Evolutionary conservation across 2,329 filamentous ascomycete species (phyloP).

Genomic region (Xylariaceae sp.): DNA sequence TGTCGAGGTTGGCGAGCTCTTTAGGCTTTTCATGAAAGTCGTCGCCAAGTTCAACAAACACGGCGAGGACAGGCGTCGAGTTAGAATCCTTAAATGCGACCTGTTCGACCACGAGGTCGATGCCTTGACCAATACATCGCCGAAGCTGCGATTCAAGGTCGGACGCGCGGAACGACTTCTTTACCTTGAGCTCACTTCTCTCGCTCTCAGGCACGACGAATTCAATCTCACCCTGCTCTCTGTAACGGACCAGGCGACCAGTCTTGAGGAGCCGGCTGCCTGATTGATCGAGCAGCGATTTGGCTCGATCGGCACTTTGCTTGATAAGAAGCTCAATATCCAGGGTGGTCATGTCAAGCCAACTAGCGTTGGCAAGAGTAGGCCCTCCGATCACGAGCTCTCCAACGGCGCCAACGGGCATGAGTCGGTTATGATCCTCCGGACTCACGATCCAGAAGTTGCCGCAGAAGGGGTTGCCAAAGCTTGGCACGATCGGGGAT

Average conservation of each 20-base stretch:
- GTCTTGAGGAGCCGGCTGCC: conserved; percentile 42
- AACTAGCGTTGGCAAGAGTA: conserved; percentile 41
- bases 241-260: conserved; percentile 47
- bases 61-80: conserved; percentile 39
- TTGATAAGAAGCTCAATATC: conserved; percentile 27
- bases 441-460: conserved; percentile 52
- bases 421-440: conserved; percentile 46
- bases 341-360: conserved; percentile 34
- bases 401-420: conserved; percentile 52
- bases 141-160: conserved; percentile 47
- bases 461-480: conserved; percentile 46
- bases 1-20: conserved; percentile 37
- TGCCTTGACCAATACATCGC: conserved; percentile 42
- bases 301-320: conserved; percentile 21
- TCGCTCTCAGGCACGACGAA: conserved; percentile 44
- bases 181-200: conserved; percentile 40
- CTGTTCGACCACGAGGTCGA: conserved; percentile 48
- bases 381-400: conserved; percentile 60
- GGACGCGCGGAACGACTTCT: conserved; percentile 39
- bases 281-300: conserved; percentile 24
- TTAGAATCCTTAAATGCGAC: conserved; percentile 43
- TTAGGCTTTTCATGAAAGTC: conserved; percentile 37
- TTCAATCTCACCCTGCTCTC: conserved; percentile 46
- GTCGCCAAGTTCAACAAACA: conserved; percentile 48
- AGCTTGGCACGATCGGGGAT: conserved; percentile 38